phyloP scores from a whole-genome alignment of 2,329 filamentous ascomycete species.

The Penicillium glabrum region DNA sequence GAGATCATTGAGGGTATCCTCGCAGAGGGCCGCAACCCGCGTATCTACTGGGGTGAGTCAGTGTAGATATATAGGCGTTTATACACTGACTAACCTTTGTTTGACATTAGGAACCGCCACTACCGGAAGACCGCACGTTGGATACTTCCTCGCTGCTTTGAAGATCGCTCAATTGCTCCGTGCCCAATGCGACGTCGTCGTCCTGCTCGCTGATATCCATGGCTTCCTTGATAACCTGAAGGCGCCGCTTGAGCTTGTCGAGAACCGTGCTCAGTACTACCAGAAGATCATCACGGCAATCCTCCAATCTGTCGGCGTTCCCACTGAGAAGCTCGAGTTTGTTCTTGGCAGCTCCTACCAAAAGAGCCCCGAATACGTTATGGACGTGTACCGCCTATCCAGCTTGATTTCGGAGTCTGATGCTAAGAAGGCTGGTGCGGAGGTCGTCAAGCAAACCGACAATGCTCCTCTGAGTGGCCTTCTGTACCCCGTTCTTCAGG shows the following conservation, averaged over 20 bases:
- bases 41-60: conserved; percentile 34
- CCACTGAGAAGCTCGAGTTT: conserved; percentile 76
- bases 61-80: not conserved
- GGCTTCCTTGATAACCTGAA: conserved; percentile 58
- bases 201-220: conserved; percentile 69
- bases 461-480: conserved; percentile 73
- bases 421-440: conserved; percentile 85
- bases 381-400: conserved; percentile 81
- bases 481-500: conserved; percentile 83
- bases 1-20: conserved; percentile 44
- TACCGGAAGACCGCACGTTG: conserved; percentile 65
- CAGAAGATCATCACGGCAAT: conserved; percentile 70
- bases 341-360: conserved; percentile 86
- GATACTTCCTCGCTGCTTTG: conserved; percentile 79
- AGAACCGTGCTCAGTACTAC: conserved; percentile 82
- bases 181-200: conserved; percentile 78
- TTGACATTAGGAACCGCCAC: conserved; percentile 1
- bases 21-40: conserved; percentile 28
- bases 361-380: conserved; percentile 64
- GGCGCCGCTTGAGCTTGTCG: conserved; percentile 83
- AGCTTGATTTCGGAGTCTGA: conserved; percentile 64
- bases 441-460: conserved; percentile 88
- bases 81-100: not conserved
- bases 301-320: conserved; percentile 74
- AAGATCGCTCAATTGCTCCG: conserved; percentile 87